Percentiles rank a stretch among this genome's conserved stretches.
Evolutionary conservation across 2,329 filamentous ascomycete species (phyloP).

Genomic region (Bipolaris oryzae): DNA sequence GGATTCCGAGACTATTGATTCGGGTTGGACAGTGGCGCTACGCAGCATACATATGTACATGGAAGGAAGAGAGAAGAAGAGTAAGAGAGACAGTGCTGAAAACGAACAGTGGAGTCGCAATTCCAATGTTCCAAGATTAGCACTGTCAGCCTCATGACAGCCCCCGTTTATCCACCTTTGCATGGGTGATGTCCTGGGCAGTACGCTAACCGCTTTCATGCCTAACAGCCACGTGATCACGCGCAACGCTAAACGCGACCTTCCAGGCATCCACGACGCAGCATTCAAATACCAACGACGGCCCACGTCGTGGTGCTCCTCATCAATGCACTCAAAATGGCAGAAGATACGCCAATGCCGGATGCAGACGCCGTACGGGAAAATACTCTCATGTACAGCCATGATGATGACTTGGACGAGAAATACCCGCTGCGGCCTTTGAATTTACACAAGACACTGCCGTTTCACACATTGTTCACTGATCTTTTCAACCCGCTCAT

Average conservation of each 20-base stretch:
- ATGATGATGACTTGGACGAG: constrained; percentile 55
- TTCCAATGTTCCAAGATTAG: constrained; percentile 14
- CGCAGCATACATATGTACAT: constrained; percentile 5
- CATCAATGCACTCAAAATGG: constrained; percentile 34
- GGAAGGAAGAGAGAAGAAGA: neutral
- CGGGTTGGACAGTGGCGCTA: constrained; percentile 7
- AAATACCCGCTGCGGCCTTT: constrained; percentile 77
- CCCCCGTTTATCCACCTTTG: constrained; percentile 10
- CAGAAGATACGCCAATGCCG: constrained; percentile 43
- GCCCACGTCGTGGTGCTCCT: neutral
- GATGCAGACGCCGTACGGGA: constrained; percentile 54
- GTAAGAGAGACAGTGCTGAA: constrained; percentile 23
- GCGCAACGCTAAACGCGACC: constrained; percentile 18
- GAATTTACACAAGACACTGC: constrained; percentile 79
- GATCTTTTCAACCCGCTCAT: constrained; percentile 80
- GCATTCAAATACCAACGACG: constrained; percentile 8
- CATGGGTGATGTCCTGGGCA: constrained; percentile 9
- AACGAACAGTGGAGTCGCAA: constrained; percentile 18
- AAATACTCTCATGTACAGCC: constrained; percentile 57
- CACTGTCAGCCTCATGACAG: constrained; percentile 12
- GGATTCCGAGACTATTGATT: neutral
- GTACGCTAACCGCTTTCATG: constrained; percentile 13
- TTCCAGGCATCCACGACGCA: constrained; percentile 15
- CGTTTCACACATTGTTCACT: constrained; percentile 79
- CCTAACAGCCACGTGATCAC: constrained; percentile 22